A percentile compares a stretch with the other conserved stretches of the same genome.
phyloP scores from a whole-genome alignment of 768 basidiomycete genomes.

The Lanmaoa pseudosensibilis region DNA sequence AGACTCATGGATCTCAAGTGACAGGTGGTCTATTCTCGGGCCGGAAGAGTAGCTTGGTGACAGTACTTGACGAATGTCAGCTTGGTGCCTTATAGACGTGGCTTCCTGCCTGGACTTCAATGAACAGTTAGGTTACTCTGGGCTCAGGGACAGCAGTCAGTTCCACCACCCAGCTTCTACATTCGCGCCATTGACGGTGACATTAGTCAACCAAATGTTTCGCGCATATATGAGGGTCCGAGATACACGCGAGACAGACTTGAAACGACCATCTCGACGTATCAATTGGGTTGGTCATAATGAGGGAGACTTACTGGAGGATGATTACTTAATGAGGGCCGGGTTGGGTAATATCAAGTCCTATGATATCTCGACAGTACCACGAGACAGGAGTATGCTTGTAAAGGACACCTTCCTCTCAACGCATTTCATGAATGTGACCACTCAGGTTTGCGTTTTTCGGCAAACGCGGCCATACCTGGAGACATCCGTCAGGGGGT shows the following conservation, averaged over 20 bases:
- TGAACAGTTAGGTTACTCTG: neutral
- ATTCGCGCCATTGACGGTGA: neutral
- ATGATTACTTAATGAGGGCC: no score
- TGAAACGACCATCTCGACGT: neutral
- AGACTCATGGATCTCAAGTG: constrained; percentile 6
- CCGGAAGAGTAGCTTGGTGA: neutral
- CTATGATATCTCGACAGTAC: no score
- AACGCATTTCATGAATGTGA: constrained; percentile 44
- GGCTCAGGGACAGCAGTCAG: no score
- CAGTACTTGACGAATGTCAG: constrained; percentile 13
- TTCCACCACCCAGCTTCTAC: neutral
- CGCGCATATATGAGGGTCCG: neutral
- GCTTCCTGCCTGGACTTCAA: constrained; percentile 2
- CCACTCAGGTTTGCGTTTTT: constrained; percentile 89
- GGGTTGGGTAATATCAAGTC: no score
- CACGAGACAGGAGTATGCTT: neutral
- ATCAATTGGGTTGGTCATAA: neutral
- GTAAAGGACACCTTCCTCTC: neutral
- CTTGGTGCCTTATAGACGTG: constrained; percentile 30
- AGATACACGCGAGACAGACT: neutral
- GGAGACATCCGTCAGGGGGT: constrained; percentile 4
- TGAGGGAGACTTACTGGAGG: neutral
- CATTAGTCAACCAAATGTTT: no score
- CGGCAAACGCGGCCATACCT: constrained; percentile 95
- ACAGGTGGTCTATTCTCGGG: constrained; percentile 2